These are phyloP conservation scores for Dorcoceras hygrometricum DNA, from an alignment of 257 asterid species.

Conservation along the genomic window DNA sequence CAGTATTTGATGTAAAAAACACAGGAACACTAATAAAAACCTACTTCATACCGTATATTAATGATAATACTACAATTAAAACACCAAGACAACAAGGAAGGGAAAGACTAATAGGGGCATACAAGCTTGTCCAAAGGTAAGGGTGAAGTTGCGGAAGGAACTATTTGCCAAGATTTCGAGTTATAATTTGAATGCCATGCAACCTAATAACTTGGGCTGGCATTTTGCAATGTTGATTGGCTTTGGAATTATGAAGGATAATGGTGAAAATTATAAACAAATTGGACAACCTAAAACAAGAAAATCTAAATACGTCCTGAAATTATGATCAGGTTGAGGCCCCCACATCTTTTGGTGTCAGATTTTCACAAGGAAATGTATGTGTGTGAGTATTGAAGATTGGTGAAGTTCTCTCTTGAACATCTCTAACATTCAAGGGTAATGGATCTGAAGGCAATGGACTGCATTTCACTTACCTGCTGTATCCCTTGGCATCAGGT, in stretches of 20 bases:
- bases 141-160: background rate
- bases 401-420: background rate
- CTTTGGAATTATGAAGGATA: background rate
- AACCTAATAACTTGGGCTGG: background rate
- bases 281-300: background rate
- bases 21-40: background rate
- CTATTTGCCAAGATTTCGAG: background rate
- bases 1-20: background rate
- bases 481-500: conserved; percentile 98
- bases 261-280: too few species aligned
- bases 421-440: background rate
- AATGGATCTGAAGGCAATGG: conserved; percentile 3
- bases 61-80: conserved; percentile 1
- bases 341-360: background rate
- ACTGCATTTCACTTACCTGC: conserved; percentile 50
- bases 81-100: background rate
- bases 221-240: background rate
- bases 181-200: background rate
- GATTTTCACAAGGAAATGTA: background rate
- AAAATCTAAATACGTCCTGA: background rate
- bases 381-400: background rate
- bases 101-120: background rate
- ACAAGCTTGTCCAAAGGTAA: background rate
- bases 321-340: background rate
- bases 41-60: background rate